Percentiles rank a stretch among this genome's conserved stretches.
Conservation (phyloP, 2,329 filamentous ascomycete genomes). For the Ophiostoma sp. region DNA sequence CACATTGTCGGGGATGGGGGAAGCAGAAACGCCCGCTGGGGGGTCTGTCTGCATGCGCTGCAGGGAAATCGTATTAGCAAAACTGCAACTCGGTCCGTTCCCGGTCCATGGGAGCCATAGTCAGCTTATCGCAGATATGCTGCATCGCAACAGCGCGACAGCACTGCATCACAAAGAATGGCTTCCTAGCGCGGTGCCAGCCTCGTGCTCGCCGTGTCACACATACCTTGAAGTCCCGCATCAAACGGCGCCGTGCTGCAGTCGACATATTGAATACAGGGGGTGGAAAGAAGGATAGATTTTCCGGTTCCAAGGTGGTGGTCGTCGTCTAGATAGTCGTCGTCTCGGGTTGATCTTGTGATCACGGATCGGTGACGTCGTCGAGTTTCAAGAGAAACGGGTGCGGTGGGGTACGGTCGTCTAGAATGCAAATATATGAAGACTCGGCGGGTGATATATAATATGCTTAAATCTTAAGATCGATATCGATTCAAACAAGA, state of each 20-base stretch:
- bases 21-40: constrained; percentile 92
- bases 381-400: neutral
- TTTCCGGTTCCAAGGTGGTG: neutral
- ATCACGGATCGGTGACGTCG: neutral
- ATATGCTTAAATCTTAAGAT: neutral
- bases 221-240: constrained; percentile 96
- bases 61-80: constrained; percentile 12
- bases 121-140: neutral
- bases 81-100: neutral
- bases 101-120: neutral
- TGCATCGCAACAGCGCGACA: neutral
- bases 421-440: too few species aligned
- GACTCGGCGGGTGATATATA: neutral
- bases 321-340: neutral
- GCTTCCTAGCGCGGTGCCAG: neutral
- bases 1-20: constrained; percentile 91
- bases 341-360: neutral
- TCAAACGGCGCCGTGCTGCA: constrained; percentile 87
- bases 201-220: neutral
- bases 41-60: constrained; percentile 99
- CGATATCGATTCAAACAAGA: neutral
- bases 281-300: neutral
- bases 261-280: constrained; percentile 59
- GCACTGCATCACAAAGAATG: neutral
- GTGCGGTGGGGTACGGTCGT: neutral